Evolutionary conservation across 2,329 filamentous ascomycete genomes (phyloP).

Genomic region (Clarireedia monteithiana): DNA sequence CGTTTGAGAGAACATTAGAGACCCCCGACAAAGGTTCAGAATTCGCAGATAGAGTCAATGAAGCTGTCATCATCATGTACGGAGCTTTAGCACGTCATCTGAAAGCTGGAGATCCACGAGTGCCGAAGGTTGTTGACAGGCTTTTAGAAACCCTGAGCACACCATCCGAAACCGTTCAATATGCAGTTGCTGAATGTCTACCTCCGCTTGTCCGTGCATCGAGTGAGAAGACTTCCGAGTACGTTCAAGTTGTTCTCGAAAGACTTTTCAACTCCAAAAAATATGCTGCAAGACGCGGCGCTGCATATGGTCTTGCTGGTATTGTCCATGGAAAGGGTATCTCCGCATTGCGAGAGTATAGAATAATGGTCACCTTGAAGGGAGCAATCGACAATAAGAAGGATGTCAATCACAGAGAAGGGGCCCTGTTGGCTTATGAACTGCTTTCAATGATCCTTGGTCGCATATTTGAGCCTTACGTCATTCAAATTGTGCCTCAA

Average conservation of each 20-base stretch:
- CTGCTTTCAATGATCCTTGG: constrained; percentile 80
- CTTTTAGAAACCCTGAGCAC: constrained; percentile 83
- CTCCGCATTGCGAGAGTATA: constrained; percentile 70
- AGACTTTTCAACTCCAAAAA: constrained; percentile 80
- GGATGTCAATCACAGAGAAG: constrained; percentile 79
- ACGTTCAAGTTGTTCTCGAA: constrained; percentile 73
- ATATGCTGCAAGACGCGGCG: constrained; percentile 86
- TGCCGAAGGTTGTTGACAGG: constrained; percentile 81
- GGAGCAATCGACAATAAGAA: constrained; percentile 93
- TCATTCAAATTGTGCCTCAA: constrained; percentile 91
- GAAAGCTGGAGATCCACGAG: constrained; percentile 72
- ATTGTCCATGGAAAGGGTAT: constrained; percentile 86
- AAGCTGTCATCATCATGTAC: constrained; percentile 96
- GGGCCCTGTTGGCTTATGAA: constrained; percentile 83
- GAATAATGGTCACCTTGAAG: constrained; percentile 74
- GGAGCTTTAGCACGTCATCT: constrained; percentile 88
- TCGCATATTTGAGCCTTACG: constrained; percentile 88
- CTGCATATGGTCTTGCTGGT: constrained; percentile 89
- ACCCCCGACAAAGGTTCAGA: constrained; percentile 75
- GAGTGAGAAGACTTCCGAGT: constrained; percentile 67
- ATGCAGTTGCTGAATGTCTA: constrained; percentile 88
- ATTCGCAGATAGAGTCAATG: constrained; percentile 82
- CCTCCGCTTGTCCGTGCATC: constrained; percentile 84
- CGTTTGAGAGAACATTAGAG: constrained; percentile 84
- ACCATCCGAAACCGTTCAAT: constrained; percentile 93